Conservation (phyloP, 2,329 filamentous ascomycete genomes). For the Ophiostoma pallidulum region DNA sequence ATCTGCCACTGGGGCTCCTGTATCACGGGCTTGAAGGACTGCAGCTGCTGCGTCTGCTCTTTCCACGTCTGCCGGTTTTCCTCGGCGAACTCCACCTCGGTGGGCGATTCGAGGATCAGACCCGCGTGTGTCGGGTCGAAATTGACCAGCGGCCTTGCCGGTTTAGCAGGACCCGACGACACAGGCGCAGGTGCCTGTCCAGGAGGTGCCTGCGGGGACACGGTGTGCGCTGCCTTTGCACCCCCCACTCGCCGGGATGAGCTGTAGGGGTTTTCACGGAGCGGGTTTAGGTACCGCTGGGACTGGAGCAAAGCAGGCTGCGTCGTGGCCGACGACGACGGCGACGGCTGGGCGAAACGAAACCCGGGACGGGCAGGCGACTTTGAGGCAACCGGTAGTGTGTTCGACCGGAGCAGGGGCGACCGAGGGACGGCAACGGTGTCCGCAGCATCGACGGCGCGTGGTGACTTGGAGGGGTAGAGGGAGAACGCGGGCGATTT, state of each 20-base stretch:
- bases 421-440: constrained; percentile 21
- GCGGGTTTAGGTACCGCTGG: constrained; percentile 9
- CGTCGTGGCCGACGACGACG: background rate
- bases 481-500: constrained; percentile 37
- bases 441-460: constrained; percentile 3
- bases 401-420: constrained; percentile 42
- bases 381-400: constrained; percentile 27
- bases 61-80: constrained; percentile 11
- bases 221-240: background rate
- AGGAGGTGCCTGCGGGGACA: no score
- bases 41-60: constrained; percentile 6
- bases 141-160: constrained; percentile 11
- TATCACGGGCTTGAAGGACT: constrained; percentile 28
- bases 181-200: no score
- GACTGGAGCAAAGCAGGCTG: background rate
- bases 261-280: constrained; percentile 17
- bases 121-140: constrained; percentile 28
- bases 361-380: constrained; percentile 25
- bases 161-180: background rate
- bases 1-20: constrained; percentile 40
- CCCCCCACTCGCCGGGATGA: background rate
- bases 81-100: constrained; percentile 17
- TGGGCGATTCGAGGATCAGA: constrained; percentile 34
- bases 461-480: constrained; percentile 31
- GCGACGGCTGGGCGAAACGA: background rate